phyloP scores from a whole-genome alignment of 371 early-diverging fungal genomes.

The Mortierella sp. region DNA sequence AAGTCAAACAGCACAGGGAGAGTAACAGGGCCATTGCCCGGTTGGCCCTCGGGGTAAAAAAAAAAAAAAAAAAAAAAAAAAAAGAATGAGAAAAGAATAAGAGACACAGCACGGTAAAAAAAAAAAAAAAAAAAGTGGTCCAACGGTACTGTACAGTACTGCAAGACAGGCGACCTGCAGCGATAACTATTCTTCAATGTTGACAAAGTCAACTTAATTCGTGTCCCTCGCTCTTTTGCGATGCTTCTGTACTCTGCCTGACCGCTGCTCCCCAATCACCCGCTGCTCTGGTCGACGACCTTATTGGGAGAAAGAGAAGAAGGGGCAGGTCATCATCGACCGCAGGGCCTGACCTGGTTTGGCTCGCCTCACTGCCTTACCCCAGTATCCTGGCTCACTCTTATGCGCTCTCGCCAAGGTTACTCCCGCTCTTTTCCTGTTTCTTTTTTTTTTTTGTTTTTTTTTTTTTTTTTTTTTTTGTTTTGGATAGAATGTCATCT shows the following conservation, averaged over 20 bases:
- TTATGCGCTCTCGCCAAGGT: too few species aligned
- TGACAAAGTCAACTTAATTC: background rate
- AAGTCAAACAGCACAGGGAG: background rate
- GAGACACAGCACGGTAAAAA: background rate
- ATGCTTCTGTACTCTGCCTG: background rate
- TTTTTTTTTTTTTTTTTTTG: too few species aligned
- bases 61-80: constrained; percentile 3
- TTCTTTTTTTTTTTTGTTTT: background rate
- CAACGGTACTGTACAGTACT: background rate
- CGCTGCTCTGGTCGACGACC: background rate
- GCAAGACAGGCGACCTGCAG: background rate
- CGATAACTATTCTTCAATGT: too few species aligned
- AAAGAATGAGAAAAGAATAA: constrained; percentile 7
- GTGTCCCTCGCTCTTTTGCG: background rate
- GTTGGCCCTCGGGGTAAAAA: constrained; percentile 1
- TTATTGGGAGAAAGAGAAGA: constrained; percentile 10
- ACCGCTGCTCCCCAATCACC: constrained; percentile 2
- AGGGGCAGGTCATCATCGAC: background rate
- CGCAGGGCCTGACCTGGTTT: background rate
- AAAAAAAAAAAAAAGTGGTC: background rate
- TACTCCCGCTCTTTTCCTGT: background rate
- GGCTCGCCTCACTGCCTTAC: background rate
- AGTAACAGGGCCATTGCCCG: background rate
- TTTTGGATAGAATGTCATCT: too few species aligned
- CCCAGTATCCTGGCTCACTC: background rate